A percentile compares a stretch with the other conserved stretches of the same genome.
Conservation (phyloP, 2,329 filamentous ascomycete genomes). For the Epichloe coenophiala region DNA sequence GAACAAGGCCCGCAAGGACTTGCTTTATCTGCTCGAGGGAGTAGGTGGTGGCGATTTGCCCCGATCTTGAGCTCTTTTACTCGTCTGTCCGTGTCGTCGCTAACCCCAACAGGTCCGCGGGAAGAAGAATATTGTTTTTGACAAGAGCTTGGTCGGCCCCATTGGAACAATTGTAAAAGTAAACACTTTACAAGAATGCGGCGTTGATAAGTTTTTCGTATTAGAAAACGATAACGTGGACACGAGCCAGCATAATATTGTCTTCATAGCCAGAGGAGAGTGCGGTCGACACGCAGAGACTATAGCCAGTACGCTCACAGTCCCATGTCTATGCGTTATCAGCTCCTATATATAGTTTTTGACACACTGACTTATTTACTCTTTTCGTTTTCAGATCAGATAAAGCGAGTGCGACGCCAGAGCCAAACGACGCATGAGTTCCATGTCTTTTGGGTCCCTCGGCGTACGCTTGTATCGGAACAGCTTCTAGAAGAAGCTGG, state of each 20-base stretch:
- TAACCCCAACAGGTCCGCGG: slow-evolving; percentile 61
- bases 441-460: slow-evolving; percentile 89
- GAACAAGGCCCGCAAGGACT: slow-evolving; percentile 73
- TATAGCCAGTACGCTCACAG: slow-evolving; percentile 63
- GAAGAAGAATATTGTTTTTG: slow-evolving; percentile 96
- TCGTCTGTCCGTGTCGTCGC: slow-evolving; percentile 10
- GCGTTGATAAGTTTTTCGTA: slow-evolving; percentile 94
- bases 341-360: not conserved
- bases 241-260: slow-evolving; percentile 83
- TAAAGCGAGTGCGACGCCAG: slow-evolving; percentile 77
- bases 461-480: slow-evolving; percentile 82
- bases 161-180: slow-evolving; percentile 90
- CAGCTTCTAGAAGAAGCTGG: slow-evolving; percentile 85
- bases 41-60: slow-evolving; percentile 48
- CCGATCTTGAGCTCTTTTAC: slow-evolving; percentile 12
- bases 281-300: slow-evolving; percentile 69
- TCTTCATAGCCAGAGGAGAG: slow-evolving; percentile 87
- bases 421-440: slow-evolving; percentile 90
- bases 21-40: slow-evolving; percentile 83
- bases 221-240: slow-evolving; percentile 93
- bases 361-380: slow-evolving; percentile 14
- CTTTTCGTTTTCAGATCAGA: slow-evolving; percentile 53
- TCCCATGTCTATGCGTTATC: not conserved
- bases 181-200: slow-evolving; percentile 89
- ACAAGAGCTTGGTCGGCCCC: slow-evolving; percentile 78